Percentiles rank a stretch among this genome's conserved stretches.
These are phyloP conservation scores for Aeschynomene evenia DNA, from an alignment of 306 rosid species.

Conservation along the genomic window DNA sequence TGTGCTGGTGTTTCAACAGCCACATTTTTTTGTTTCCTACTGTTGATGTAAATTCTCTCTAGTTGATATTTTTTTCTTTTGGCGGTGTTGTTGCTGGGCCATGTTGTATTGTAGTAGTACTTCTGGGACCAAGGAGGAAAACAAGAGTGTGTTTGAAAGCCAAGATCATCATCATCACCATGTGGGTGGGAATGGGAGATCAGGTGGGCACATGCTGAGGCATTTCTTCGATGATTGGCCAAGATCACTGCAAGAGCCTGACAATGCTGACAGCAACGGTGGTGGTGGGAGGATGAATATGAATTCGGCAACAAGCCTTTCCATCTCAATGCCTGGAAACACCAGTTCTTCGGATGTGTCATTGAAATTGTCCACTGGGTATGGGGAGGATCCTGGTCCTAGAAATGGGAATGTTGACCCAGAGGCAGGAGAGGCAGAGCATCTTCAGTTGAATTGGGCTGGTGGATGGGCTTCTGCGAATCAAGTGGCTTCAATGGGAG, in stretches of 20 bases:
- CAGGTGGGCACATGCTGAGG: constrained; percentile 71
- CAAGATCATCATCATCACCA: constrained; percentile 29
- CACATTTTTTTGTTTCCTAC: neutral
- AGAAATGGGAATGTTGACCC: constrained; percentile 40
- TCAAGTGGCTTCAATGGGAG: constrained; percentile 91
- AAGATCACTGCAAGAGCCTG: constrained; percentile 58
- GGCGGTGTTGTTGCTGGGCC: constrained; percentile 11
- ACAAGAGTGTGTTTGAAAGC: constrained; percentile 35
- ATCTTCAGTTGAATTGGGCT: constrained; percentile 65
- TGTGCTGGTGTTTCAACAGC: constrained; percentile 3
- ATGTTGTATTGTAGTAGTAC: constrained; percentile 42
- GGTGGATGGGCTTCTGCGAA: constrained; percentile 58
- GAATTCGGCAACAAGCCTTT: constrained; percentile 59
- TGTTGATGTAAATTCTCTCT: neutral
- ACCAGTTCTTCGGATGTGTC: constrained; percentile 66
- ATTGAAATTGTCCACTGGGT: constrained; percentile 78
- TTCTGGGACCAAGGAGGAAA: constrained; percentile 48
- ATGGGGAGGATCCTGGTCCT: constrained; percentile 39
- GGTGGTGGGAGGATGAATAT: constrained; percentile 17
- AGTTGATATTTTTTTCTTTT: constrained; percentile 16
- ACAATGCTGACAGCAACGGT: constrained; percentile 38
- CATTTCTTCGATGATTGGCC: constrained; percentile 99
- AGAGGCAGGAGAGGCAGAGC: constrained; percentile 27
- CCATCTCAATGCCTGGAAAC: constrained; percentile 67
- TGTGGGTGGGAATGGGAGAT: constrained; percentile 45